A percentile compares a stretch with the other conserved stretches of the same genome.
Conservation (phyloP, 805 yeast genomes). For the Clavispora asparagi region DNA sequence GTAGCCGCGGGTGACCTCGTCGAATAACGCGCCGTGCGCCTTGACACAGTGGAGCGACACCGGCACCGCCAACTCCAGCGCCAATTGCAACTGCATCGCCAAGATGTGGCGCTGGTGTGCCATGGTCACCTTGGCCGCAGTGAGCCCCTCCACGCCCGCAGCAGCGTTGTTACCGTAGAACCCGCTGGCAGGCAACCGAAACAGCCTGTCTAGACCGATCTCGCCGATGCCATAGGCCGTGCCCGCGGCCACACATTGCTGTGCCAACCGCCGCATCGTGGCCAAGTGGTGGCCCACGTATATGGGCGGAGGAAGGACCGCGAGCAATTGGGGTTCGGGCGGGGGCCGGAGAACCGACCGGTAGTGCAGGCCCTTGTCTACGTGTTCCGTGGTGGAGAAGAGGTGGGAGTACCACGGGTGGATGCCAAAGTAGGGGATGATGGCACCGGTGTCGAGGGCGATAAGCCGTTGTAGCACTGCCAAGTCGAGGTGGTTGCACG, state of each 20-base stretch:
- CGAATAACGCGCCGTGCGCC: constrained; percentile 60
- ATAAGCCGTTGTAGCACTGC: constrained; percentile 18
- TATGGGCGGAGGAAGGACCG: constrained; percentile 58
- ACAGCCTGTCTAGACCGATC: constrained; percentile 80
- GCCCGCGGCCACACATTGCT: constrained; percentile 7
- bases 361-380: constrained; percentile 53
- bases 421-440: constrained; percentile 58
- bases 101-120: constrained; percentile 63
- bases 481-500: constrained; percentile 33
- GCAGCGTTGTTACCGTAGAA: constrained; percentile 36
- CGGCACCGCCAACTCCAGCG: constrained; percentile 42
- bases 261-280: constrained; percentile 22
- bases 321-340: constrained; percentile 36
- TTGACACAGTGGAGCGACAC: constrained; percentile 84
- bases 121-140: constrained; percentile 50
- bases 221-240: constrained; percentile 63
- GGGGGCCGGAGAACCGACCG: constrained; percentile 39
- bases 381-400: constrained; percentile 30
- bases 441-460: constrained; percentile 7
- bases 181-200: constrained; percentile 61
- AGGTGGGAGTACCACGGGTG: constrained; percentile 92
- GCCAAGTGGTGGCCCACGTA: constrained; percentile 30
- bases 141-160: constrained; percentile 22
- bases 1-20: constrained; percentile 25
- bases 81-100: constrained; percentile 46